phyloP scores from a whole-genome alignment of 2,329 filamentous ascomycete species.

The Colletotrichum salicis region DNA sequence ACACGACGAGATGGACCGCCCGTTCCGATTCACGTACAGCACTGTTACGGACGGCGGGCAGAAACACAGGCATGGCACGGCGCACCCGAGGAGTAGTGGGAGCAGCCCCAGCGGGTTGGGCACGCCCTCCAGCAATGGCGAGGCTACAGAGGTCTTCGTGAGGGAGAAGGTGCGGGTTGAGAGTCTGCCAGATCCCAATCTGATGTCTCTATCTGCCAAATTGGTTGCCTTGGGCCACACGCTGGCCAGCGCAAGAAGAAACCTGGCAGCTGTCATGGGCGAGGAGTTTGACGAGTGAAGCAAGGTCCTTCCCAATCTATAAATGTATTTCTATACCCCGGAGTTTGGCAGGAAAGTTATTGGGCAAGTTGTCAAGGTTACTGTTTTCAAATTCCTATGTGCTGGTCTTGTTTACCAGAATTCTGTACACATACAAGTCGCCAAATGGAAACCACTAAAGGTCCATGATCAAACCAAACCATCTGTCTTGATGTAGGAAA shows the following conservation, averaged over 20 bases:
- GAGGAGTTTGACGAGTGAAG: slow-evolving; percentile 53
- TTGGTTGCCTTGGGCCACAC: slow-evolving; percentile 80
- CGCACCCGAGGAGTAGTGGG: slow-evolving; percentile 13
- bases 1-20: slow-evolving; percentile 82
- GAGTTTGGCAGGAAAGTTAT: slow-evolving; percentile 15
- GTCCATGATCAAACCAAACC: background rate
- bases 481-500: background rate
- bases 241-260: slow-evolving; percentile 74
- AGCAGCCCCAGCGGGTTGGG: slow-evolving; percentile 23
- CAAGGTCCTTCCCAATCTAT: slow-evolving; percentile 11
- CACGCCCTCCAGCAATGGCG: slow-evolving; percentile 34
- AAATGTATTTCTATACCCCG: slow-evolving; percentile 38
- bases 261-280: slow-evolving; percentile 82
- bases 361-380: background rate
- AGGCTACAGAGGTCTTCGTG: slow-evolving; percentile 76
- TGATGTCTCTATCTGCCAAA: slow-evolving; percentile 87
- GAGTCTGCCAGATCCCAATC: slow-evolving; percentile 81
- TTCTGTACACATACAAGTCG: slow-evolving; percentile 29
- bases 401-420: slow-evolving; percentile 26
- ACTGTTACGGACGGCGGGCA: slow-evolving; percentile 39
- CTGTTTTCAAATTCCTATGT: slow-evolving; percentile 33
- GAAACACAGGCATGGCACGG: slow-evolving; percentile 31
- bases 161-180: slow-evolving; percentile 91
- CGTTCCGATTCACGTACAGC: slow-evolving; percentile 71
- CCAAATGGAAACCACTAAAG: background rate